Evolutionary conservation across 192 early-diverging fungal genomes (phyloP).

Genomic region (Umbelopsis isabellina): DNA sequence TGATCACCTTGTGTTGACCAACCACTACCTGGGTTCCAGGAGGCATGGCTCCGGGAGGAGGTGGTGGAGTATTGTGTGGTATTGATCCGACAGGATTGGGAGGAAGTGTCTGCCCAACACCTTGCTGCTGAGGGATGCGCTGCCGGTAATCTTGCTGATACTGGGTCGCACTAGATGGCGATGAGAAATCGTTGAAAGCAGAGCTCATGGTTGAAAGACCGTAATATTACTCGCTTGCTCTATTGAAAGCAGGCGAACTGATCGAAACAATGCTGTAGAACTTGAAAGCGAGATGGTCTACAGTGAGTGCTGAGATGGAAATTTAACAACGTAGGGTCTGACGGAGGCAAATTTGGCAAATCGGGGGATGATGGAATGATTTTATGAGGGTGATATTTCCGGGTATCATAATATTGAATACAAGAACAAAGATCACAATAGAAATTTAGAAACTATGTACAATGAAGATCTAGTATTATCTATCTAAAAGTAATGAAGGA

Average conservation of each 20-base stretch:
- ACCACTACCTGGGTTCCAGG: constrained; percentile 66
- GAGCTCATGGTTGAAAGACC: constrained; percentile 4
- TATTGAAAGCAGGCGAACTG: not conserved
- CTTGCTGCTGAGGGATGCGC: constrained; percentile 41
- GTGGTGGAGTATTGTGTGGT: constrained; percentile 27
- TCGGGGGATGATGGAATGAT: not conserved
- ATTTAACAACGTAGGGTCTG: not conserved
- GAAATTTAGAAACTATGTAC: not conserved
- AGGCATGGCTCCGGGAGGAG: constrained; percentile 60
- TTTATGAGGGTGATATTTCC: not conserved
- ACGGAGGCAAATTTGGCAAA: not conserved
- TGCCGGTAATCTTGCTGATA: constrained; percentile 23
- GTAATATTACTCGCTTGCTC: not conserved
- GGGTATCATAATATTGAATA: not conserved
- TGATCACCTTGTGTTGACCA: constrained; percentile 57
- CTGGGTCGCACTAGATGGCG: constrained; percentile 1
- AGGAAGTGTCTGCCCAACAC: constrained; percentile 38
- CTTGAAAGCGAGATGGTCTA: not conserved
- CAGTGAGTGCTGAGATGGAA: not conserved
- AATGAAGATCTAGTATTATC: not conserved
- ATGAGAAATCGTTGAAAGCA: constrained; percentile 14
- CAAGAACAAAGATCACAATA: not conserved
- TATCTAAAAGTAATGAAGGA: not conserved
- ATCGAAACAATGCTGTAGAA: constrained; percentile 4
- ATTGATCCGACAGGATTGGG: constrained; percentile 36